A percentile compares a stretch with the other conserved stretches of the same genome.
Conservation (phyloP, 75 land plant species). For the Azolla pinnata region DNA sequence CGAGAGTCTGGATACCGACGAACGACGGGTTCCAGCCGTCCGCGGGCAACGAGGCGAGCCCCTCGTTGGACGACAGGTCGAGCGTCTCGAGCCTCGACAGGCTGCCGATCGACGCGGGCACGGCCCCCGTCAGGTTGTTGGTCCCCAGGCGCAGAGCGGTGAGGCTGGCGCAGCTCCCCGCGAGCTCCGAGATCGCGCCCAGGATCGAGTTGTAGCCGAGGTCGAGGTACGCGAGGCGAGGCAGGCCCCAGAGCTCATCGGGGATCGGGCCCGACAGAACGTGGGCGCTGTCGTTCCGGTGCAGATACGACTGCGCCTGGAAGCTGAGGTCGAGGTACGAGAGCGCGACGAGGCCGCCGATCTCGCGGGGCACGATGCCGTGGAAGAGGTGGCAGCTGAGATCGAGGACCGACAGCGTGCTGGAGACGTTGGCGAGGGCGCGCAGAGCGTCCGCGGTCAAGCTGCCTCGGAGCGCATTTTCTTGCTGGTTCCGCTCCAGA, state of each 20-base stretch:
- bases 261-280: slow-evolving; percentile 64
- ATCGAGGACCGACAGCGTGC: too few relatives aligned
- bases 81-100: slow-evolving; percentile 23
- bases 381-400: too few relatives aligned
- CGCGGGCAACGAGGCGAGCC: slow-evolving; percentile 35
- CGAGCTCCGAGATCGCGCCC: slow-evolving; percentile 41
- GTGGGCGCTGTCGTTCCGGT: too few relatives aligned
- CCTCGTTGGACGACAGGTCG: slow-evolving; percentile 34
- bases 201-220: slow-evolving; percentile 36
- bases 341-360: too few relatives aligned
- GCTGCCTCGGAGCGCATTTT: too few relatives aligned
- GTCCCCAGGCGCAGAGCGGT: slow-evolving; percentile 19
- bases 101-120: slow-evolving; percentile 44
- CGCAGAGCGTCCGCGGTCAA: too few relatives aligned
- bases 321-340: too few relatives aligned
- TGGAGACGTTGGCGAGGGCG: too few relatives aligned
- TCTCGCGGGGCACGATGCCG: too few relatives aligned
- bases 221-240: slow-evolving; percentile 39
- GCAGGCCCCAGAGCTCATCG: slow-evolving; percentile 56
- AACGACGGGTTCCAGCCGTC: slow-evolving; percentile 27
- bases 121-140: slow-evolving; percentile 39
- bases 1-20: slow-evolving; percentile 28
- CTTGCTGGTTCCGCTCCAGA: too few relatives aligned
- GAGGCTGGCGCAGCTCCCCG: slow-evolving; percentile 34
- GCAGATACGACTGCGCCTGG: too few relatives aligned